A percentile compares a stretch with the other conserved stretches of the same genome.
Conservation (phyloP, 805 yeast genomes). For the Ascoidea rubescens region DNA sequence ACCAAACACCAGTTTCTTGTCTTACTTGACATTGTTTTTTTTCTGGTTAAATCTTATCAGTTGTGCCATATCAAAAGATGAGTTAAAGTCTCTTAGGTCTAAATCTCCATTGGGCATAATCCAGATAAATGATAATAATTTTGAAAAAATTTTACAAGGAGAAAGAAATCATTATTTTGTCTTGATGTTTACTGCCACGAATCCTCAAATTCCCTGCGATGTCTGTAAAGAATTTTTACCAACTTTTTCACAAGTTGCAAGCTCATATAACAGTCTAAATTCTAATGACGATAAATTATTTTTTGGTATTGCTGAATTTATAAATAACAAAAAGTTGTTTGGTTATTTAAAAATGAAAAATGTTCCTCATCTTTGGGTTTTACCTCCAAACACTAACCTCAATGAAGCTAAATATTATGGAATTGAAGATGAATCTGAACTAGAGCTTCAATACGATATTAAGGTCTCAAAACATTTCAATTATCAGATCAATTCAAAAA, state of each 20-base stretch:
- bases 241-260: neutral
- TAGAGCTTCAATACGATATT: conserved; percentile 3
- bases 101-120: neutral
- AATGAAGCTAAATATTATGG: neutral
- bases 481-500: conserved; percentile 17
- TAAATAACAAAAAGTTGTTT: conserved; percentile 27
- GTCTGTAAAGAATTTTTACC: neutral
- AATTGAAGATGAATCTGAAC: conserved; percentile 13
- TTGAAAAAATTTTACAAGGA: neutral
- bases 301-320: conserved; percentile 38
- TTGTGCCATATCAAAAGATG: neutral
- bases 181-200: neutral
- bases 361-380: conserved; percentile 57
- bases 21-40: too few species aligned
- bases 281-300: conserved; percentile 21
- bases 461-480: conserved; percentile 18
- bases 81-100: neutral
- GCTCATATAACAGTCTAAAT: neutral
- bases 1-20: too few species aligned
- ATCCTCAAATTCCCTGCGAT: neutral
- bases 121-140: neutral
- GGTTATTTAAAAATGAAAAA: conserved; percentile 27
- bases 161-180: neutral
- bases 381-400: conserved; percentile 31
- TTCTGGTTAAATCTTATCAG: too few species aligned